Percentiles rank a stretch among this genome's conserved stretches.
Conservation (phyloP, 441 rosid species). For the Populus hybrid region DNA sequence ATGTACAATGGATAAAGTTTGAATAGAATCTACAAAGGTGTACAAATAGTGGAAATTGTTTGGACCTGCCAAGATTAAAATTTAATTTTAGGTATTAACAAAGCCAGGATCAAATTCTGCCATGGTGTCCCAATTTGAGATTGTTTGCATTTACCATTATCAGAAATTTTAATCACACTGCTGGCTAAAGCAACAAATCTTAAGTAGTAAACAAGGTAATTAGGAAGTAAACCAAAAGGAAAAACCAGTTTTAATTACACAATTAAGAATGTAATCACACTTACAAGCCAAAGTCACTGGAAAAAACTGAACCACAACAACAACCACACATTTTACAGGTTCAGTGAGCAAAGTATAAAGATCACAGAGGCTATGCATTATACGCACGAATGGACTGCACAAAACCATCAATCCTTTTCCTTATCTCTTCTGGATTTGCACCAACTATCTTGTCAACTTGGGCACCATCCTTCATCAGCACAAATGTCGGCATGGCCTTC, state of each 20-base stretch:
- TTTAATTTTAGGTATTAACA: too few relatives aligned
- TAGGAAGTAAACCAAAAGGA: background rate
- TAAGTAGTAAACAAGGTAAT: background rate
- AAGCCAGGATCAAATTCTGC: too few relatives aligned
- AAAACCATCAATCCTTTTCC: conserved; percentile 66
- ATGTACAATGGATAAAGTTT: too few relatives aligned
- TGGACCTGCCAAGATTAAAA: too few relatives aligned
- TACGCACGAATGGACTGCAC: conserved; percentile 43
- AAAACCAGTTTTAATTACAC: background rate
- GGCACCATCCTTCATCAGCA: conserved; percentile 63
- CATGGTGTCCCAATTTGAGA: too few relatives aligned
- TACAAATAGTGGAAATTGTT: too few relatives aligned
- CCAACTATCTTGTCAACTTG: conserved; percentile 74
- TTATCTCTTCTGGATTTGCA: conserved; percentile 85
- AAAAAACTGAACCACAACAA: background rate
- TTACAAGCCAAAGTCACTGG: conserved; percentile 3
- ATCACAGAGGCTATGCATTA: conserved; percentile 27
- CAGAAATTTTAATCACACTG: too few relatives aligned
- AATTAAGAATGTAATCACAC: background rate
- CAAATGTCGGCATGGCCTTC: conserved; percentile 94
- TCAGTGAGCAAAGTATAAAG: background rate
- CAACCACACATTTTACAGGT: conserved; percentile 16
- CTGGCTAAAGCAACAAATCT: background rate
- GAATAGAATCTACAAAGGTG: too few relatives aligned
- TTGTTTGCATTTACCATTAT: too few relatives aligned